Percentiles rank a stretch among this genome's conserved stretches.
phyloP scores from a whole-genome alignment of 2,329 filamentous ascomycete genomes.

The Metarhizium album region DNA sequence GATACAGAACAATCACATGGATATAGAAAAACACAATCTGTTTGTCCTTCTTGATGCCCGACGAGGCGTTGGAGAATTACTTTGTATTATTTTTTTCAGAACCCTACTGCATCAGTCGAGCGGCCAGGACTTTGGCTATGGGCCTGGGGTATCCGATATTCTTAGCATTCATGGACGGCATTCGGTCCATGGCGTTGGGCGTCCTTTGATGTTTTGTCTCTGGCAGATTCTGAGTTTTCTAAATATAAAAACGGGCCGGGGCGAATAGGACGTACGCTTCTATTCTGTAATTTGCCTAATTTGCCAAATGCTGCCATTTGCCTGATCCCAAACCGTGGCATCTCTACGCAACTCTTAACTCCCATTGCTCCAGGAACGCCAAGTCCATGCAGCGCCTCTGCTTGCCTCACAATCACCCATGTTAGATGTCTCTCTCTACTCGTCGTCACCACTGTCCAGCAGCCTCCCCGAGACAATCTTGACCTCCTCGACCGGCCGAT shows the following conservation, averaged over 20 bases:
- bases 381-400: background rate
- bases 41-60: background rate
- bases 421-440: conserved; percentile 3
- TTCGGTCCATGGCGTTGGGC: conserved; percentile 12
- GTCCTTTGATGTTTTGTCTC: background rate
- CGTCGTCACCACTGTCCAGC: conserved; percentile 43
- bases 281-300: background rate
- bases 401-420: background rate
- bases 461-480: conserved; percentile 66
- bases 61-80: conserved; percentile 1
- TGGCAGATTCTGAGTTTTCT: background rate
- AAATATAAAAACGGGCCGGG: background rate
- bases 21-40: conserved; percentile 1
- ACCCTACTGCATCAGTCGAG: conserved; percentile 9
- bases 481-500: conserved; percentile 71
- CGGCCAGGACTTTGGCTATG: conserved; percentile 11
- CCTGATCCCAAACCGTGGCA: background rate
- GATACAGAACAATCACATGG: conserved; percentile 4
- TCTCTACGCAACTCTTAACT: background rate
- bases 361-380: background rate
- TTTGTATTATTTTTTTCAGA: conserved; percentile 9
- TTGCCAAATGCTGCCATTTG: background rate
- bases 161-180: conserved; percentile 12
- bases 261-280: background rate
- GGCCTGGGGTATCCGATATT: conserved; percentile 4